These are phyloP conservation scores for Candida xyloterini DNA, from an alignment of 805 yeast species.

Conservation along the genomic window DNA sequence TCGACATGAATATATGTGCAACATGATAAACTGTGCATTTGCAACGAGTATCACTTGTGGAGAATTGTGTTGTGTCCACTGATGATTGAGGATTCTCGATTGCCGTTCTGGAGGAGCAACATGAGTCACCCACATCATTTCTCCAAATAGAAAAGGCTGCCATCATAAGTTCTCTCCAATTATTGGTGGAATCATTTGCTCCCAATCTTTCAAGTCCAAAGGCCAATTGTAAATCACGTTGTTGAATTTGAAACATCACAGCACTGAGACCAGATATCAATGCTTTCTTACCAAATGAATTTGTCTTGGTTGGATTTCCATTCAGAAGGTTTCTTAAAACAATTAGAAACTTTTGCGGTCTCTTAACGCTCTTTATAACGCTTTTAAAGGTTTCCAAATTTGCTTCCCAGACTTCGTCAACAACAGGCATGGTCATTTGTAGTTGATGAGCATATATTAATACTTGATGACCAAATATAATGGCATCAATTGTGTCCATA, in stretches of 20 bases:
- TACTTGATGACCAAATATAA: constrained; percentile 71
- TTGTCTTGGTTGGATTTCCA: constrained; percentile 44
- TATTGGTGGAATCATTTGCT: constrained; percentile 30
- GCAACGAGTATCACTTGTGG: constrained; percentile 46
- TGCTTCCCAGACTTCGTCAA: constrained; percentile 55
- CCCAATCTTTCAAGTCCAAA: constrained; percentile 40
- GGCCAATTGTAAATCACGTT: constrained; percentile 61
- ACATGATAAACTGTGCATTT: constrained; percentile 68
- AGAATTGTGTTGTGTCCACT: constrained; percentile 31
- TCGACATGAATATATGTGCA: constrained; percentile 67
- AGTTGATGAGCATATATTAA: constrained; percentile 57
- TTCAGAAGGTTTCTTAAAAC: constrained; percentile 58
- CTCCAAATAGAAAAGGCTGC: constrained; percentile 73
- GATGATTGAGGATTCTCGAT: constrained; percentile 29
- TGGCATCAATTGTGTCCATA: constrained; percentile 74
- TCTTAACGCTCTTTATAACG: constrained; percentile 23
- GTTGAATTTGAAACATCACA: constrained; percentile 69
- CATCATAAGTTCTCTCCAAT: constrained; percentile 71
- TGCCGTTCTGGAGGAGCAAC: constrained; percentile 35
- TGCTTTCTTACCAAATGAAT: constrained; percentile 64
- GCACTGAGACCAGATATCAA: constrained; percentile 65
- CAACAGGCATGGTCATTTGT: constrained; percentile 60
- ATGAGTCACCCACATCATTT: constrained; percentile 40
- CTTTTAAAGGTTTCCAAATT: constrained; percentile 21
- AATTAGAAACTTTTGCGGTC: constrained; percentile 47